These are phyloP conservation scores for Mycena filopes DNA, from an alignment of 768 basidiomycete species.

Conservation along the genomic window DNA sequence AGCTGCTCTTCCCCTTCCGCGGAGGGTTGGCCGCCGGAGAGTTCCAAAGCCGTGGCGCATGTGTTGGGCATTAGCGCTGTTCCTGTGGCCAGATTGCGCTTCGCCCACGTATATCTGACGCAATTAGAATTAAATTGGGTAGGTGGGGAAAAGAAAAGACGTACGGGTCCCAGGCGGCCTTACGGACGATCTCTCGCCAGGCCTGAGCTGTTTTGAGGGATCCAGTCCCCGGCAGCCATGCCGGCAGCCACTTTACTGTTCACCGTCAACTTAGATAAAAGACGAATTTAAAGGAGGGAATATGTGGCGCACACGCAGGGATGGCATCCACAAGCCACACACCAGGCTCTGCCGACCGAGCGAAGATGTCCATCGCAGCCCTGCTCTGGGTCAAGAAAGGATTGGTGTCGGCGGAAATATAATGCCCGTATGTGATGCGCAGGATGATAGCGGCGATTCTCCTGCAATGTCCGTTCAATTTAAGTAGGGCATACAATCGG, in stretches of 20 bases:
- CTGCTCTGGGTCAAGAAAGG: neutral
- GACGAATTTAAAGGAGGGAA: neutral
- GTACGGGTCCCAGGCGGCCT: slow-evolving; percentile 4
- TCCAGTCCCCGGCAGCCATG: slow-evolving; percentile 10
- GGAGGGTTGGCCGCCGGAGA: neutral
- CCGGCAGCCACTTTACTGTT: slow-evolving; percentile 16
- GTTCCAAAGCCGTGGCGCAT: slow-evolving; percentile 5
- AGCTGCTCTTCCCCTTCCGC: slow-evolving; percentile 6
- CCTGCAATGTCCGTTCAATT: neutral
- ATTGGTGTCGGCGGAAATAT: slow-evolving; percentile 5
- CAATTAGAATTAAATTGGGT: too few species aligned
- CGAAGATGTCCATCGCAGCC: slow-evolving; percentile 9
- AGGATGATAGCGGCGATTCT: slow-evolving; percentile 3
- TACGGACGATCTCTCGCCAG: slow-evolving; percentile 2
- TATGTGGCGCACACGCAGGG: neutral
- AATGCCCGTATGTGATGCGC: slow-evolving; percentile 17
- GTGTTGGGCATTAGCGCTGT: slow-evolving; percentile 12
- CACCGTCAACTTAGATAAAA: neutral
- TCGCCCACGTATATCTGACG: too few species aligned
- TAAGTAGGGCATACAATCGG: neutral
- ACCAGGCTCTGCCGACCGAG: neutral
- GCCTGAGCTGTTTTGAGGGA: neutral
- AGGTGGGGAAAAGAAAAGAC: too few species aligned
- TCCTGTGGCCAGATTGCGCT: neutral
- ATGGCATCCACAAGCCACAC: slow-evolving; percentile 11